Conservation (phyloP, 116 monocot genomes). For the Cymodocea nodosa region DNA sequence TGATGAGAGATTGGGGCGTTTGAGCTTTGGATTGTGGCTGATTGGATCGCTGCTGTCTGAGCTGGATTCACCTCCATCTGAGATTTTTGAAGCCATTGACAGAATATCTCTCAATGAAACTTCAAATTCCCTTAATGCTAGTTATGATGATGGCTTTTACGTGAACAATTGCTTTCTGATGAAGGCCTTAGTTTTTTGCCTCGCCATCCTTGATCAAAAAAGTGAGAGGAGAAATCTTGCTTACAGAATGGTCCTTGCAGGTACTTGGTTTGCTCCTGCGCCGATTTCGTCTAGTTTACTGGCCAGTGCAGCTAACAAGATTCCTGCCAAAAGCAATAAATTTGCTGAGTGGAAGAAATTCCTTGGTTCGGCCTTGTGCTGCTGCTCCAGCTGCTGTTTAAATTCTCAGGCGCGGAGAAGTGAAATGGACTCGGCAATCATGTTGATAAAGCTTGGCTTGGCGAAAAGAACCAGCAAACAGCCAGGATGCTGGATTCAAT, state of each 20-base stretch:
- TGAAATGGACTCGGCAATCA: conserved; percentile 51
- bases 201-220: conserved; percentile 42
- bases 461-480: conserved; percentile 38
- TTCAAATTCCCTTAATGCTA: conserved; percentile 3
- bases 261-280: conserved; percentile 81
- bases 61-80: conserved; percentile 43
- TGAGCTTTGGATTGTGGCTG: conserved; percentile 66
- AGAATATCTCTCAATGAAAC: conserved; percentile 35
- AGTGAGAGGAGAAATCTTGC: conserved; percentile 30
- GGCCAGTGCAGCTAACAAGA: conserved; percentile 38
- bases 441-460: conserved; percentile 66
- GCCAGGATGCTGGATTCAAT: conserved; percentile 62
- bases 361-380: conserved; percentile 18
- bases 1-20: conserved; percentile 55
- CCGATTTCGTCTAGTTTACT: conserved; percentile 50
- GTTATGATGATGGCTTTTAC: conserved; percentile 48
- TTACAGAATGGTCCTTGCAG: conserved; percentile 42
- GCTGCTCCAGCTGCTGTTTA: conserved; percentile 26
- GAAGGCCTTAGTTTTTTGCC: conserved; percentile 52
- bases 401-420: conserved; percentile 20
- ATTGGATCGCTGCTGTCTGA: conserved; percentile 72
- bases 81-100: conserved; percentile 57
- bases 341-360: conserved; percentile 31
- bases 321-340: conserved; percentile 28
- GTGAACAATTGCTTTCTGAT: conserved; percentile 53